Percentiles rank a stretch among this genome's conserved stretches.
Conservation (phyloP, 2,329 filamentous ascomycete species). For the Penicillium sp. region DNA sequence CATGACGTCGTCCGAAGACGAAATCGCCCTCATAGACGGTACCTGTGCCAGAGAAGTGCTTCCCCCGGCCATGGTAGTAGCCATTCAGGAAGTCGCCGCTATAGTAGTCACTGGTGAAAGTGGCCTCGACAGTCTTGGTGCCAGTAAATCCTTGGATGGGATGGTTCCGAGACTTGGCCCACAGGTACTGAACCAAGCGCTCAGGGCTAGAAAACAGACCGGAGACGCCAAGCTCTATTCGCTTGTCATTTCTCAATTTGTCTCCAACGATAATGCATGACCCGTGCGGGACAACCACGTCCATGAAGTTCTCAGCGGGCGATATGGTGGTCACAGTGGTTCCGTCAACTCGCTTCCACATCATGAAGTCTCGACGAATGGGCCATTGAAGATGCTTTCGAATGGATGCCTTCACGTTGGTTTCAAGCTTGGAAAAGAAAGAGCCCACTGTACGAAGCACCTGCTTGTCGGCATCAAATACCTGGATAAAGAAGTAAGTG, state of each 20-base stretch:
- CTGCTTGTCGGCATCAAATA: constrained; percentile 57
- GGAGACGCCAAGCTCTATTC: constrained; percentile 35
- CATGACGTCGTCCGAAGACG: constrained; percentile 56
- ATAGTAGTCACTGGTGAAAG: constrained; percentile 62
- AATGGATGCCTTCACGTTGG: constrained; percentile 46
- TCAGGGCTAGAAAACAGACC: constrained; percentile 45
- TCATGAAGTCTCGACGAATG: constrained; percentile 44
- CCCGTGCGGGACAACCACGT: constrained; percentile 41
- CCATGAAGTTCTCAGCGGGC: constrained; percentile 38
- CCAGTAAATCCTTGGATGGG: constrained; percentile 51
- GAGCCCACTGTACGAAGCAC: constrained; percentile 44
- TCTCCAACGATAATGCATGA: constrained; percentile 49
- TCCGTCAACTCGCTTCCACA: constrained; percentile 50
- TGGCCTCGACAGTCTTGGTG: constrained; percentile 54
- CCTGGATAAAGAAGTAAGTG: constrained; percentile 55
- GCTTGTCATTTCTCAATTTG: constrained; percentile 42
- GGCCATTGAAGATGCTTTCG: constrained; percentile 44
- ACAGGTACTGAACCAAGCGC: constrained; percentile 49
- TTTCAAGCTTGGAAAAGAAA: constrained; percentile 46
- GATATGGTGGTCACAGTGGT: constrained; percentile 40
- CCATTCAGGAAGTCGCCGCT: constrained; percentile 56
- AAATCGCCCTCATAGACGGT: constrained; percentile 62
- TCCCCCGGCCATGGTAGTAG: constrained; percentile 59
- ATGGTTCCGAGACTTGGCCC: constrained; percentile 50
- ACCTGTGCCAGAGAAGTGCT: constrained; percentile 57